Evolutionary conservation across 176 grass and related monocot species (phyloP).

Genomic region (Calamus simplicifolius): DNA sequence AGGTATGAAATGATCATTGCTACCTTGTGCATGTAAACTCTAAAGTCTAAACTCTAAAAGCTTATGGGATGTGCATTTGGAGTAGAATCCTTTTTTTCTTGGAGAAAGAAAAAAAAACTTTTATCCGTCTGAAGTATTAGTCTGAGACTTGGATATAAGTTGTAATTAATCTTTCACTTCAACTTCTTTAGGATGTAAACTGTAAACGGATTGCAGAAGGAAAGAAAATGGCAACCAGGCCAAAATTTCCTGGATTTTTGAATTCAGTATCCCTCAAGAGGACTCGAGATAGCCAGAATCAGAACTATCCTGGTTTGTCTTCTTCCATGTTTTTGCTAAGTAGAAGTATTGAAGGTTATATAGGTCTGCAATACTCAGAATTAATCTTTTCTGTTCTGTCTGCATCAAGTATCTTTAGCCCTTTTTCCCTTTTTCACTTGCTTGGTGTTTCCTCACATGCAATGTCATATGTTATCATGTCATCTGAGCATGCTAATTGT

Average conservation of each 20-base stretch:
- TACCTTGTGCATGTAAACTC: no score
- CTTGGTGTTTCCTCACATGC: no score
- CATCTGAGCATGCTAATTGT: no score
- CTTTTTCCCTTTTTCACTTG: no score
- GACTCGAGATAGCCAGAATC: constrained; percentile 37
- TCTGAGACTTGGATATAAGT: no score
- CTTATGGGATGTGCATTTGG: background rate
- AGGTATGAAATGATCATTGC: constrained; percentile 14
- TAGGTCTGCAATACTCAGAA: no score
- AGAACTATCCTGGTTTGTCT: constrained; percentile 52
- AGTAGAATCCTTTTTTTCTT: background rate
- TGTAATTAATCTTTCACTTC: constrained; percentile 15
- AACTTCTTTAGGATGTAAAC: constrained; percentile 31
- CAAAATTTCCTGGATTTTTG: constrained; percentile 22
- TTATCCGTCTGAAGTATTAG: constrained; percentile 3
- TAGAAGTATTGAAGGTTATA: background rate
- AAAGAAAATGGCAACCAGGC: constrained; percentile 22
- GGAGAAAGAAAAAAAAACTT: background rate
- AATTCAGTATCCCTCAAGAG: constrained; percentile 44
- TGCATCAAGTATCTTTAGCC: no score
- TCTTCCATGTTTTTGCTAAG: background rate
- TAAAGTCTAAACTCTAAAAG: no score
- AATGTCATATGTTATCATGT: no score
- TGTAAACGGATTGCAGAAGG: constrained; percentile 12
- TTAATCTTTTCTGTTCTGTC: no score